These are phyloP conservation scores for Aspergillus sp. DNA, from an alignment of 2,329 filamentous ascomycete species.

Conservation along the genomic window DNA sequence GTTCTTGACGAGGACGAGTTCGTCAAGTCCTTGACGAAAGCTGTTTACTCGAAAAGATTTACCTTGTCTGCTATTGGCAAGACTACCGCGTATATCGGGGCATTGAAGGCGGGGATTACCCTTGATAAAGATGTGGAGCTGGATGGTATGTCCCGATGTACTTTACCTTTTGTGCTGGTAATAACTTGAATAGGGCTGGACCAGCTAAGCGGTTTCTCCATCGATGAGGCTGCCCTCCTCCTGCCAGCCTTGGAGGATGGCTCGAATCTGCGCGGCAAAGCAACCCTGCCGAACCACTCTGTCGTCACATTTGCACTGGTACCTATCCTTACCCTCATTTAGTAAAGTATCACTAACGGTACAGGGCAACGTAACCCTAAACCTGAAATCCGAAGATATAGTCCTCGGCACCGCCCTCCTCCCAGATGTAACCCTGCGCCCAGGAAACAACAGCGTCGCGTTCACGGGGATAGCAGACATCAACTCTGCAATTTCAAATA, in stretches of 20 bases:
- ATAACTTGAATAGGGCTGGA: conserved; percentile 30
- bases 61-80: conserved; percentile 35
- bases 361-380: conserved; percentile 48
- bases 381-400: conserved; percentile 43
- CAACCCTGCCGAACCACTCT: conserved; percentile 49
- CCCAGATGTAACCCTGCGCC: conserved; percentile 42
- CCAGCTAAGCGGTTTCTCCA: conserved; percentile 41
- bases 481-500: conserved; percentile 43
- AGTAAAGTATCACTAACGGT: neutral
- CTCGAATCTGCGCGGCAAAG: conserved; percentile 44
- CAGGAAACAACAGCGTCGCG: conserved; percentile 43
- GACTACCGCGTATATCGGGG: conserved; percentile 41
- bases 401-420: conserved; percentile 42
- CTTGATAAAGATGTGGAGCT: conserved; percentile 47
- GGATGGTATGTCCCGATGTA: conserved; percentile 18
- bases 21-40: conserved; percentile 38
- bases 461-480: conserved; percentile 25
- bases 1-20: conserved; percentile 44
- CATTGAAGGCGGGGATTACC: conserved; percentile 37
- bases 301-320: conserved; percentile 40
- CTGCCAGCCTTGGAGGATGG: conserved; percentile 39
- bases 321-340: neutral
- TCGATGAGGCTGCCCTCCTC: conserved; percentile 38
- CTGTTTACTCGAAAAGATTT: conserved; percentile 36
- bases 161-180: neutral